Evolutionary conservation across 202 grass and related monocot genomes (phyloP).

Genomic region (Carex sylvatica): DNA sequence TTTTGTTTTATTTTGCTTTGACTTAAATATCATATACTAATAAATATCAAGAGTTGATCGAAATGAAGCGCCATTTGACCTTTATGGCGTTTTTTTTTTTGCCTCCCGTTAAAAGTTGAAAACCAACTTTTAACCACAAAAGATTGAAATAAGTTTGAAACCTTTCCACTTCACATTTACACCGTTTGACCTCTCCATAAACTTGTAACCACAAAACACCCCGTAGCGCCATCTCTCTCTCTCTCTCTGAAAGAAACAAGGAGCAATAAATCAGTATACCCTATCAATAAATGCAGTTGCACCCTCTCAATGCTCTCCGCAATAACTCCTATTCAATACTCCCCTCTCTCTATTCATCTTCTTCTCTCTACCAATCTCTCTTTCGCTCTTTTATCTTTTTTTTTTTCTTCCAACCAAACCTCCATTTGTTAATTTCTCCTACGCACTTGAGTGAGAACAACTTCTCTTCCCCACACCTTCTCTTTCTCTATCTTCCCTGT

Average conservation of each 20-base stretch:
- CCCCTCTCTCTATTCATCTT: conserved; percentile 25
- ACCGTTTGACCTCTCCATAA: conserved; percentile 34
- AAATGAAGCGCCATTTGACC: not conserved
- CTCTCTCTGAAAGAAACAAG: conserved; percentile 15
- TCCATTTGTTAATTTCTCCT: conserved; percentile 4
- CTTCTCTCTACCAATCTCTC: conserved; percentile 16
- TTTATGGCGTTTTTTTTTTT: not conserved
- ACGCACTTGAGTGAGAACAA: conserved; percentile 5
- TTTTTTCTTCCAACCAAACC: conserved; percentile 16
- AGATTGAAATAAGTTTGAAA: conserved; percentile 23
- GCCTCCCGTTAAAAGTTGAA: not conserved
- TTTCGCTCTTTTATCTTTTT: not conserved
- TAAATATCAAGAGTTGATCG: not conserved
- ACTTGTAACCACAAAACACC: conserved; percentile 30
- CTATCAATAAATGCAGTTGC: conserved; percentile 94
- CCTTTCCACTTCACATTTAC: conserved; percentile 26
- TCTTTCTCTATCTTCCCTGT: not conserved
- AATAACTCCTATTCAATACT: conserved; percentile 89
- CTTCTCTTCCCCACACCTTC: not conserved
- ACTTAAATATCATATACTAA: not conserved
- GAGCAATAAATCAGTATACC: conserved; percentile 64
- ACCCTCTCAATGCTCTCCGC: conserved; percentile 73
- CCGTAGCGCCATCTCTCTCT: conserved; percentile 24
- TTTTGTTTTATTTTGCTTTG: conserved; percentile 11
- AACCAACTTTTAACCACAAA: not conserved